Evolutionary conservation across 768 basidiomycete genomes (phyloP), one percentile per base, ranked within the genome.

Genomic region (Lentinus brumalis): DNA sequence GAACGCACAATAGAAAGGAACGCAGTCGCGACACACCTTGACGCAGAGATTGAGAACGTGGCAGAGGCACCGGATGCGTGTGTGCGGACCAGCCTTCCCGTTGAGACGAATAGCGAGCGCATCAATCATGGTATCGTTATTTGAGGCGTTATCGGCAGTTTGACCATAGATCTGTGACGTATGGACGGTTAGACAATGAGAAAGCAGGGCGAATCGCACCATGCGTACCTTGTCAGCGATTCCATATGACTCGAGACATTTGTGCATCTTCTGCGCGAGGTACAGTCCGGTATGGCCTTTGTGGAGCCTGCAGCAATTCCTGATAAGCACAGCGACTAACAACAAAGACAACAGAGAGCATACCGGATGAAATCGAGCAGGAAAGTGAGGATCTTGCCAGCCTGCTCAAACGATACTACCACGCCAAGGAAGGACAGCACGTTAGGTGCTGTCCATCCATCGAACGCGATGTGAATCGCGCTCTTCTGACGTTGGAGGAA

Each of bases 251-350:
- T 35, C 32, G 5, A 35, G 10, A 35, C 32, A 42, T 9, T 44
- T 12, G 7, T 10, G 44, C 15, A 59, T 38, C 16, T 45, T 15
- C 15, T 59, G 9, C 9, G 42, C 50, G 9, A 59, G 51, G 21
- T 59, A 52, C 26, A 15, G 29, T 16, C 58, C 51, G 2, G 41
- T 59, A 31, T 59, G 58, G 5, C 32, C 38, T 15, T 59, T 42
- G 3, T 49, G 40, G 2, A 59, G 26, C 32, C 49, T 58, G 32
- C 32, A 35, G 32, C 32, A 10, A 10, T 35, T 10, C 5, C 5
- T 35, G 5, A 10, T 10, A 35, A 10, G 5, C 10, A 10, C 32
- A 35, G 32, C 10, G 32, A 35, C 5, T 10, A 35, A 35, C n/a
- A n/a, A n/a, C n/a, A 10, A 35, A 5, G 32, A 35, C 5, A 10